phyloP scores from a whole-genome alignment of 306 rosid species.

The Vigna radiata region DNA sequence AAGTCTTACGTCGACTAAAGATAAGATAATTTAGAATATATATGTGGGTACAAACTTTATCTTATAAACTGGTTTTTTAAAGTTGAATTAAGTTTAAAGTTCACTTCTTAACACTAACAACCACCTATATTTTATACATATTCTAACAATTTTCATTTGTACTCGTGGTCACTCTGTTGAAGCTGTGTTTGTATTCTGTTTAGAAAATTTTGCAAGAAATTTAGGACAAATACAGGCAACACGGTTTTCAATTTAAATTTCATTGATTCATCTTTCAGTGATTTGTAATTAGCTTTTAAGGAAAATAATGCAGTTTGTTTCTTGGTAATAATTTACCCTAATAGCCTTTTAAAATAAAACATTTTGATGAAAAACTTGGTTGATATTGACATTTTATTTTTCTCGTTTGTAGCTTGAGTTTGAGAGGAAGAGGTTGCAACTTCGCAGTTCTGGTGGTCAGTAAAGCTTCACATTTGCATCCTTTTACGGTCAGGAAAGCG shows the following conservation, averaged over 20 bases:
- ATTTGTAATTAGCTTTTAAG: not conserved
- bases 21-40: too few relatives aligned
- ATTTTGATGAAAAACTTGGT: constrained; percentile 1
- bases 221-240: not conserved
- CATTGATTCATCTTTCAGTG: not conserved
- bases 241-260: not conserved
- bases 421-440: constrained; percentile 88
- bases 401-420: constrained; percentile 66
- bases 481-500: constrained; percentile 40
- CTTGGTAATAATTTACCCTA: not conserved
- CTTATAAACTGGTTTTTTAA: too few relatives aligned
- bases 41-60: too few relatives aligned
- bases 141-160: not conserved
- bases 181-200: not conserved
- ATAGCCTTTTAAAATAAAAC: not conserved
- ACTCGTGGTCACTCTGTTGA: not conserved
- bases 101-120: too few relatives aligned
- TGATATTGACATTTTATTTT: constrained; percentile 26
- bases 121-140: too few relatives aligned
- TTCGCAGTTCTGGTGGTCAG: constrained; percentile 65
- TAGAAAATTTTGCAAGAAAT: not conserved
- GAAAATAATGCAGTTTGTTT: not conserved
- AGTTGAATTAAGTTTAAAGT: too few relatives aligned
- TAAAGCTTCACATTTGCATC: constrained; percentile 49
- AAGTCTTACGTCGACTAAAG: too few relatives aligned